Percentiles rank a stretch among this genome's conserved stretches.
Evolutionary conservation across 1,284 basidiomycete species (phyloP).

Genomic region (Sphaerobolus stellatus): DNA sequence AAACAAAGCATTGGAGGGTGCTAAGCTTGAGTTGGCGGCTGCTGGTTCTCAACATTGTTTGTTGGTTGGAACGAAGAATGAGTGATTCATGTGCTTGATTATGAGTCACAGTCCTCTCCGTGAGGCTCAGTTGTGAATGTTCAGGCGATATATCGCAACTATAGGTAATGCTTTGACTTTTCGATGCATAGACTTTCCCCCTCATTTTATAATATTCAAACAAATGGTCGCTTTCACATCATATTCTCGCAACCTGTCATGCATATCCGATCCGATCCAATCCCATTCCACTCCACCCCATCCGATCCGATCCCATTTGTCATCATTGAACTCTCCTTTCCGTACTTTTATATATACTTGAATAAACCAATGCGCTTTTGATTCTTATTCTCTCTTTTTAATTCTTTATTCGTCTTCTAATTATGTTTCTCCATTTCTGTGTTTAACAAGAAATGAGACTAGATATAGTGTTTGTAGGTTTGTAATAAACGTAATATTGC

Average conservation of each 20-base stretch:
- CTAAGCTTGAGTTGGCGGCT: constrained; percentile 36
- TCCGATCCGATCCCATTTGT: neutral
- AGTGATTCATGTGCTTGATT: neutral
- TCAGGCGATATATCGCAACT: too few relatives aligned
- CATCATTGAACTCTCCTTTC: too few relatives aligned
- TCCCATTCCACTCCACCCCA: neutral
- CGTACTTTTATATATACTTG: too few relatives aligned
- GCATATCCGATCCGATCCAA: neutral
- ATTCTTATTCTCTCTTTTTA: neutral
- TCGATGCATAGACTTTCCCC: too few relatives aligned
- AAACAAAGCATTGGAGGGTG: constrained; percentile 34
- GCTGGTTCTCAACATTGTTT: constrained; percentile 48
- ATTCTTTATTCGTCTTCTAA: neutral
- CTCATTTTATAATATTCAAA: too few relatives aligned
- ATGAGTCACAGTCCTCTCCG: neutral
- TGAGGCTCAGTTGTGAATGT: neutral
- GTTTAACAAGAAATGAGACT: too few relatives aligned
- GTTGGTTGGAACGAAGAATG: constrained; percentile 20
- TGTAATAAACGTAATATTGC: too few relatives aligned
- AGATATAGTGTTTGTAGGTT: too few relatives aligned
- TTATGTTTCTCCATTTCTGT: too few relatives aligned
- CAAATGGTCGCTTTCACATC: too few relatives aligned
- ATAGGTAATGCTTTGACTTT: too few relatives aligned
- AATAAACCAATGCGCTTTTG: neutral
- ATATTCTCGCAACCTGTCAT: too few relatives aligned